These are phyloP conservation scores for Alternaria sp. DNA, from an alignment of 2,329 filamentous ascomycete species.

Conservation along the genomic window DNA sequence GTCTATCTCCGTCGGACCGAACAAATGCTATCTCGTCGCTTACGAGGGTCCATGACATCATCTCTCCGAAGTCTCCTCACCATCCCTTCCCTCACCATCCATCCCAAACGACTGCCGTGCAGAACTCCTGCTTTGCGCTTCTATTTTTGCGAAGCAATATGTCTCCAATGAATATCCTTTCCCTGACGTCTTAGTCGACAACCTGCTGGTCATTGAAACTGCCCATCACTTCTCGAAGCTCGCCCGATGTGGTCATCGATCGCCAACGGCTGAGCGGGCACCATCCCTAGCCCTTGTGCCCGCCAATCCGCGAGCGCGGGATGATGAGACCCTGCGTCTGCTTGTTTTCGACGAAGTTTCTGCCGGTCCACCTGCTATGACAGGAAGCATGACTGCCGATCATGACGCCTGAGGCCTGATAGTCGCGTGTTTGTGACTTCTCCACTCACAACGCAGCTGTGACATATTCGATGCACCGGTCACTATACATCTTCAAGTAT, in stretches of 20 bases:
- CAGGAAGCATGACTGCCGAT: conserved; percentile 27
- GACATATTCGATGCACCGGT: conserved; percentile 1
- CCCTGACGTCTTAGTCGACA: conserved; percentile 14
- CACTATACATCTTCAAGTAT: conserved; percentile 4
- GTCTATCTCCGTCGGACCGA: neutral
- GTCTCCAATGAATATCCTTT: conserved; percentile 16
- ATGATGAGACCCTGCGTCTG: conserved; percentile 34
- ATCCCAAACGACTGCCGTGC: conserved; percentile 14
- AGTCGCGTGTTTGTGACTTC: conserved; percentile 7
- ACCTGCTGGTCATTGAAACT: conserved; percentile 14
- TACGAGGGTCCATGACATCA: conserved; percentile 34
- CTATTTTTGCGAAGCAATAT: conserved; percentile 26
- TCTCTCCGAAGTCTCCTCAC: neutral
- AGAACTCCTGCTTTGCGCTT: conserved; percentile 24
- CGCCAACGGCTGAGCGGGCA: conserved; percentile 25
- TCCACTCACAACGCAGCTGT: conserved; percentile 11
- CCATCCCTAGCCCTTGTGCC: conserved; percentile 22
- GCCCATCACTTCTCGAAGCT: conserved; percentile 22
- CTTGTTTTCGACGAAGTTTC: conserved; percentile 30
- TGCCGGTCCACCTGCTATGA: conserved; percentile 24
- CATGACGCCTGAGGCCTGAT: conserved; percentile 39
- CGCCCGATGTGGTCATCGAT: conserved; percentile 27
- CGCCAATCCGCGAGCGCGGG: conserved; percentile 26
- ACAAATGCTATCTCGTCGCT: conserved; percentile 18
- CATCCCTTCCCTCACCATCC: conserved; percentile 6